These are phyloP conservation scores for Podospora pseudoanserina DNA, from an alignment of 495 filamentous ascomycete genomes.

Conservation along the genomic window DNA sequence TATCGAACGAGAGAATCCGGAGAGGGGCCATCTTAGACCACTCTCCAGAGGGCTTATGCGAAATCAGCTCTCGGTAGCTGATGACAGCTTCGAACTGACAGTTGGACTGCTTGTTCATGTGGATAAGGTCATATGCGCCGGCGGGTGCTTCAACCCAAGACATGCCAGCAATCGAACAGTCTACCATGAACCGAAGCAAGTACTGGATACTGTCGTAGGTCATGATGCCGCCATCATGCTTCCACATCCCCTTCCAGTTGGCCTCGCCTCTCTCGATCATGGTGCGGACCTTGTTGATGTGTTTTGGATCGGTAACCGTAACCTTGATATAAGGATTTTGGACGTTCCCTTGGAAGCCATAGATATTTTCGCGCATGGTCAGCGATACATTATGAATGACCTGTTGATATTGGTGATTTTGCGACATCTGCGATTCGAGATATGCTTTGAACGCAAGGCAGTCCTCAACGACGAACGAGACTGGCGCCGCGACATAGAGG, in stretches of 20 bases:
- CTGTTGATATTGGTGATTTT: conserved; percentile 58
- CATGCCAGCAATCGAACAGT: conserved; percentile 91
- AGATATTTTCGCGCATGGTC: conserved; percentile 81
- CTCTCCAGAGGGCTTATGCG: conserved; percentile 86
- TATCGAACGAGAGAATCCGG: conserved; percentile 92
- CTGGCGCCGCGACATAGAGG: conserved; percentile 85
- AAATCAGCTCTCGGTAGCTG: conserved; percentile 76
- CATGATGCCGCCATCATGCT: conserved; percentile 62
- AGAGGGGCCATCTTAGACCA: conserved; percentile 99
- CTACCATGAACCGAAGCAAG: conserved; percentile 94
- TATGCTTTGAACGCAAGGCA: conserved; percentile 70
- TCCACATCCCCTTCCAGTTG: conserved; percentile 92
- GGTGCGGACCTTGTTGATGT: conserved; percentile 66
- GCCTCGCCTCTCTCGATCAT: conserved; percentile 68
- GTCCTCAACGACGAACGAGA: conserved; percentile 71
- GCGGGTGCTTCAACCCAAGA: conserved; percentile 90
- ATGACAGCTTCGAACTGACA: conserved; percentile 92
- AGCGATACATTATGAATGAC: conserved; percentile 65
- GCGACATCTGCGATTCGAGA: conserved; percentile 68
- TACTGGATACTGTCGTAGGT: conserved; percentile 97
- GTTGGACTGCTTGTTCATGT: conserved; percentile 66
- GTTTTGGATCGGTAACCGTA: conserved; percentile 81
- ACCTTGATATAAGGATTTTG: conserved; percentile 93
- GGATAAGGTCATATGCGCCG: conserved; percentile 65
- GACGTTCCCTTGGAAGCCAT: conserved; percentile 85